These are phyloP conservation scores for Cicer chorassanicum DNA, from an alignment of 306 rosid species.

Conservation along the genomic window DNA sequence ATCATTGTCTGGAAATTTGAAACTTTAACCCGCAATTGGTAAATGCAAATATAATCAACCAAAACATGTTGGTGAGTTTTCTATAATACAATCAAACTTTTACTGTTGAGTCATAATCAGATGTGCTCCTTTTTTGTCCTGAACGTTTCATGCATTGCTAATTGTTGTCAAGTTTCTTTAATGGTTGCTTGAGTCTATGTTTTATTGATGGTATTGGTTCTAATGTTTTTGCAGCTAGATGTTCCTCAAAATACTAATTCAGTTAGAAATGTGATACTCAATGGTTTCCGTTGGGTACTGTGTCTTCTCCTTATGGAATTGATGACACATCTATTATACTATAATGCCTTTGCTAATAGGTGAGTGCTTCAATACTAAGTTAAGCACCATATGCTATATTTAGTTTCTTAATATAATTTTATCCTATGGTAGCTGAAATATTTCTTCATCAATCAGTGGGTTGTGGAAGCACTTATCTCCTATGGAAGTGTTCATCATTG, in stretches of 20 bases:
- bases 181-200: constrained; percentile 33
- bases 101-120: constrained; percentile 31
- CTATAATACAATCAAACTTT: constrained; percentile 1
- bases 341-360: constrained; percentile 94
- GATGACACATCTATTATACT: constrained; percentile 79
- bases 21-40: neutral
- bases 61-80: constrained; percentile 14
- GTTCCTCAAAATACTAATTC: constrained; percentile 66
- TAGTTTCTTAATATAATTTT: constrained; percentile 15
- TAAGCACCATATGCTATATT: constrained; percentile 22
- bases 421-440: constrained; percentile 44
- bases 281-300: constrained; percentile 81
- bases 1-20: constrained; percentile 32
- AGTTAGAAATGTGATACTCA: constrained; percentile 54
- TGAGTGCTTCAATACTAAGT: constrained; percentile 47
- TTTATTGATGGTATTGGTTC: constrained; percentile 37
- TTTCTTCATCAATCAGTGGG: constrained; percentile 58
- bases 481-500: constrained; percentile 79
- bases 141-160: constrained; percentile 11
- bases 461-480: constrained; percentile 83
- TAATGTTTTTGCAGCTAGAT: constrained; percentile 68
- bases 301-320: constrained; percentile 79
- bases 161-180: constrained; percentile 28
- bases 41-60: neutral
- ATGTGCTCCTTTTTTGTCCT: constrained; percentile 1